A percentile compares a stretch with the other conserved stretches of the same genome.
Conservation (phyloP, 164 flowering plant genomes). For the Piper longum region DNA sequence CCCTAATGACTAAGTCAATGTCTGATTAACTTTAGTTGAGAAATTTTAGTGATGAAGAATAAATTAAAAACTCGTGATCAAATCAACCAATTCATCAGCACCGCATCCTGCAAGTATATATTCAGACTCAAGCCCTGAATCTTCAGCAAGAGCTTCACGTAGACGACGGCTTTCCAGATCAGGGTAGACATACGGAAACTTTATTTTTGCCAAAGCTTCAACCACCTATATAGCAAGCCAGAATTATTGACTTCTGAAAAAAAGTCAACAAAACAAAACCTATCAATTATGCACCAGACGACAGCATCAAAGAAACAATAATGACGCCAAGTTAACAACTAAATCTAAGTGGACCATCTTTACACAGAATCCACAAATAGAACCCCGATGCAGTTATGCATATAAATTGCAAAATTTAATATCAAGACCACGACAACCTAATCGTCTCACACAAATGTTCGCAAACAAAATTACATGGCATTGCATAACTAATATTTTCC, state of each 20-base stretch:
- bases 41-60: no score
- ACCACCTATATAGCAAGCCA: slow-evolving; percentile 55
- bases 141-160: slow-evolving; percentile 88
- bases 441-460: no score
- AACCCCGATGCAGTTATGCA: no score
- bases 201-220: slow-evolving; percentile 75
- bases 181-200: slow-evolving; percentile 84
- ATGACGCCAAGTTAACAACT: background rate
- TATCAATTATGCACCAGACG: no score
- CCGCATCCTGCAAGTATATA: slow-evolving; percentile 96
- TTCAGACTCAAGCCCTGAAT: slow-evolving; percentile 84
- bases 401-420: no score
- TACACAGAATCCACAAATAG: background rate
- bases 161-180: slow-evolving; percentile 86
- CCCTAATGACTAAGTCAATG: no score
- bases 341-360: background rate
- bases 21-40: no score
- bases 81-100: slow-evolving; percentile 94
- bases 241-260: slow-evolving; percentile 13
- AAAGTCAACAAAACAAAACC: no score
- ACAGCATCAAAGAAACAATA: no score
- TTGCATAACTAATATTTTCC: no score
- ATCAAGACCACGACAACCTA: no score
- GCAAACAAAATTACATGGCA: no score
- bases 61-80: slow-evolving; percentile 66